These are phyloP conservation scores for Arthrobotrys musiformis DNA, from an alignment of 2,329 filamentous ascomycete species.

Conservation along the genomic window DNA sequence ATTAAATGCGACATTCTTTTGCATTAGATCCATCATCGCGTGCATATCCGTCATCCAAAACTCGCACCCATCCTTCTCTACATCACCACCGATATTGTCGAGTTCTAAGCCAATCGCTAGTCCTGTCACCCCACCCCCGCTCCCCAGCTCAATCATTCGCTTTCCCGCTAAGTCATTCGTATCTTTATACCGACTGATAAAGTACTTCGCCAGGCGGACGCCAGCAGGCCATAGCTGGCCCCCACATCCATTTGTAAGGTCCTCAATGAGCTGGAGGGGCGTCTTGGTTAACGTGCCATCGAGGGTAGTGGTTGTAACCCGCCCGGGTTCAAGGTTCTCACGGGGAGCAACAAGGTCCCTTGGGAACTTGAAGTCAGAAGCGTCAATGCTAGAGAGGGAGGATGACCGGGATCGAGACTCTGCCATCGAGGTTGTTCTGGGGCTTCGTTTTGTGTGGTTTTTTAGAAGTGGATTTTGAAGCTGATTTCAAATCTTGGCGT, in stretches of 20 bases:
- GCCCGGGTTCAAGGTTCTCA: conserved; percentile 40
- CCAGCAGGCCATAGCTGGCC: conserved; percentile 95
- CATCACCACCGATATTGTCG: conserved; percentile 30
- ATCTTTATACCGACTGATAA: conserved; percentile 69
- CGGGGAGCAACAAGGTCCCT: conserved; percentile 41
- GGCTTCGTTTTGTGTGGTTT: neutral
- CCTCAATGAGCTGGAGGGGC: conserved; percentile 82
- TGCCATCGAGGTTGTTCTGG: conserved; percentile 17
- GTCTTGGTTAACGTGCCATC: conserved; percentile 74
- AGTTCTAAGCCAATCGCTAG: conserved; percentile 63
- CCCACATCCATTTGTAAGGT: conserved; percentile 87
- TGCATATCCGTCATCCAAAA: conserved; percentile 86
- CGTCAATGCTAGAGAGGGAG: conserved; percentile 47
- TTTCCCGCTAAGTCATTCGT: conserved; percentile 56
- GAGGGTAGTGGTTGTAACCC: conserved; percentile 71
- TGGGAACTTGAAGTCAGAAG: conserved; percentile 50
- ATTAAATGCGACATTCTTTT: conserved; percentile 87
- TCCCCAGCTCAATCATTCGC: conserved; percentile 79
- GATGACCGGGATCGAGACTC: conserved; percentile 41
- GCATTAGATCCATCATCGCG: conserved; percentile 86
- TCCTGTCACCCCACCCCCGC: conserved; percentile 87
- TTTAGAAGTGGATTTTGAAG: neutral
- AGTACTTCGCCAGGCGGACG: conserved; percentile 85
- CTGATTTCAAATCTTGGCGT: neutral
- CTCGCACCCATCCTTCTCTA: conserved; percentile 63